A percentile compares a stretch with the other conserved stretches of the same genome.
phyloP scores from a whole-genome alignment of 768 basidiomycete species.

The Royoungia palumana region DNA sequence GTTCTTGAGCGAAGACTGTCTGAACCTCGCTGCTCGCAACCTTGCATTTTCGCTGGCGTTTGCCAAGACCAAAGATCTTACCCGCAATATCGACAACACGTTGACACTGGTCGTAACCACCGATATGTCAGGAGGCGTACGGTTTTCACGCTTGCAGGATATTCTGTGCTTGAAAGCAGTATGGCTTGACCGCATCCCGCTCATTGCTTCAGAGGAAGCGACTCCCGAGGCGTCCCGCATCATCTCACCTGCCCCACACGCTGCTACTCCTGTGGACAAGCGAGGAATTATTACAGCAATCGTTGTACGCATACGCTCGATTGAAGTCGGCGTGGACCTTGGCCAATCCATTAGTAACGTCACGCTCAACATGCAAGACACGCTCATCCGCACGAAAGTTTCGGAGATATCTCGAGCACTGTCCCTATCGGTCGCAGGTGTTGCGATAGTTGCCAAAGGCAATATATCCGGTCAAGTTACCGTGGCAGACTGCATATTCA shows the following conservation, averaged over 20 bases:
- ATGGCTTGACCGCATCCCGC: conserved; percentile 85
- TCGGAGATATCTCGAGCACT: conserved; percentile 60
- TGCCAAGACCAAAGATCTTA: conserved; percentile 43
- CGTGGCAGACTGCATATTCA: conserved; percentile 72
- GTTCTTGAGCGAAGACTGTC: conserved; percentile 79
- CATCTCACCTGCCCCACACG: conserved; percentile 12
- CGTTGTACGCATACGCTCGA: conserved; percentile 67
- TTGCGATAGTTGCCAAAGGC: conserved; percentile 56
- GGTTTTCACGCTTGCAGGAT: conserved; percentile 86
- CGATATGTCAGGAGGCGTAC: conserved; percentile 73
- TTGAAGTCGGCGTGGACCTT: conserved; percentile 76
- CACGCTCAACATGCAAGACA: conserved; percentile 60
- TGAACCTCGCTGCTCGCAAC: conserved; percentile 76
- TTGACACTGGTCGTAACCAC: conserved; percentile 83
- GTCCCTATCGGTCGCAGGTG: conserved; percentile 59
- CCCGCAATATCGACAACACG: conserved; percentile 41
- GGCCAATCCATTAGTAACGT: conserved; percentile 80
- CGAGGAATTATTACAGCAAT: conserved; percentile 58
- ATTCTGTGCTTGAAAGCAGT: conserved; percentile 94
- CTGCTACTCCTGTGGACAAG: conserved; percentile 17
- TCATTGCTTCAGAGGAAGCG: conserved; percentile 49
- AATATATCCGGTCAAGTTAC: conserved; percentile 66
- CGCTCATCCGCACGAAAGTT: conserved; percentile 63
- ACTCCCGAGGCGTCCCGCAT: conserved; percentile 19
- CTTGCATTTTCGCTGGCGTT: conserved; percentile 76